Percentiles rank a stretch among this genome's conserved stretches.
These are phyloP conservation scores for Elongisporangium undulatum DNA, from an alignment of 352 stramenopile species.

Conservation along the genomic window DNA sequence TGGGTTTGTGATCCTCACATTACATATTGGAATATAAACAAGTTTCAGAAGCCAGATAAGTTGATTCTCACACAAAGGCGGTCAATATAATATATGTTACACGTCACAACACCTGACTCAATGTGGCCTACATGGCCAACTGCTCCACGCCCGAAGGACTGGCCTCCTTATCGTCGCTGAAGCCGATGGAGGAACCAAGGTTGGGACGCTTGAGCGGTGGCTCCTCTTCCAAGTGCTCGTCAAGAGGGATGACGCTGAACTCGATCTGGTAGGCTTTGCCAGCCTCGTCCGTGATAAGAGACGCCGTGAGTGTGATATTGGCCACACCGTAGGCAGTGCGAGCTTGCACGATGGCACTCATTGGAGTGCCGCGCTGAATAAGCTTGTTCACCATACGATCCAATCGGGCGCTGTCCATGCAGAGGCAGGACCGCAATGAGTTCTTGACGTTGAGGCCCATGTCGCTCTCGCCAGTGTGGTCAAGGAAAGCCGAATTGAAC, in stretches of 20 bases:
- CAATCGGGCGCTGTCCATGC: slow-evolving; percentile 44
- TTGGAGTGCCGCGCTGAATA: slow-evolving; percentile 32
- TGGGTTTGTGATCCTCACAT: no score
- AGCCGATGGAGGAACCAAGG: slow-evolving; percentile 14
- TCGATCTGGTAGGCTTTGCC: slow-evolving; percentile 44
- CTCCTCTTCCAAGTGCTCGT: slow-evolving; percentile 40
- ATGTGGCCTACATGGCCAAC: slow-evolving; percentile 22
- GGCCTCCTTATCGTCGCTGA: slow-evolving; percentile 38
- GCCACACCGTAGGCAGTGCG: slow-evolving; percentile 13
- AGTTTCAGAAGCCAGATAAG: not conserved
- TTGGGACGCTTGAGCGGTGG: slow-evolving; percentile 3
- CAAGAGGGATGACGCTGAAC: slow-evolving; percentile 61
- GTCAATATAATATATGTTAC: slow-evolving; percentile 63
- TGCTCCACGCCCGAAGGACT: slow-evolving; percentile 43
- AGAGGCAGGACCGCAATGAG: slow-evolving; percentile 37
- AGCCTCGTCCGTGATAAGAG: slow-evolving; percentile 51
- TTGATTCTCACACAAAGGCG: slow-evolving; percentile 3
- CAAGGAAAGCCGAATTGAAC: slow-evolving; percentile 53
- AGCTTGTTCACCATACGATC: slow-evolving; percentile 37
- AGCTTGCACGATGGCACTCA: slow-evolving; percentile 47
- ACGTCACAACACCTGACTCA: slow-evolving; percentile 7
- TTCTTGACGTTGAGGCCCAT: slow-evolving; percentile 32
- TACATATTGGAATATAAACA: no score
- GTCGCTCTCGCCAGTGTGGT: slow-evolving; percentile 35
- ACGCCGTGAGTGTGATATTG: slow-evolving; percentile 51